Evolutionary conservation across 1,284 basidiomycete genomes (phyloP), one percentile per base, ranked within the genome.

Genomic region (Neonothopanus nambi): DNA sequence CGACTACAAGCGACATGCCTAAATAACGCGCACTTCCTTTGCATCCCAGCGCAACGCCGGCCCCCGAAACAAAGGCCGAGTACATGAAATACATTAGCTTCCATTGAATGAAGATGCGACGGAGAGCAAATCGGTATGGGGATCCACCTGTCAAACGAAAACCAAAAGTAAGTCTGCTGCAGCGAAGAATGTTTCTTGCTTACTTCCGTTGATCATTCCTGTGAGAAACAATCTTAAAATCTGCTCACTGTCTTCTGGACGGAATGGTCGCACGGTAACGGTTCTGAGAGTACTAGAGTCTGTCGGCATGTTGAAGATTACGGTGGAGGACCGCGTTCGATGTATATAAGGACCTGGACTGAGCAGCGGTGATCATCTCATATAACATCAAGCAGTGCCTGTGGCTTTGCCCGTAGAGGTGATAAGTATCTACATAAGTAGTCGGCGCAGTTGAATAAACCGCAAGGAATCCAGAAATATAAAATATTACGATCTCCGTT

Each of bases 121-220:
- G 43, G 17, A 45, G 21, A 24, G 28, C 28, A 20, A 45, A 45
- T 6, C 30, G 30, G 13, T 17, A 45, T 45, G 43, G 43, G 28
- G 43, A 45, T 5, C 43, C 43, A 30, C 15, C 43, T 45, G 43
- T 30, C 18, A 45, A 20, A 24, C n/a, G n/a, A n/a, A n/a, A n/a
- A n/a, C n/a, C n/a, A n/a, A n/a, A n/a, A n/a, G n/a, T n/a, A n/a
- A n/a, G n/a, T n/a, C n/a, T n/a, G n/a, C n/a, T n/a, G n/a, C n/a
- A n/a, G n/a, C n/a, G n/a, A n/a, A n/a, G n/a, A n/a, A n/a, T n/a
- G n/a, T n/a, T n/a, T 24, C 20, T 5, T 17, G 18, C 44, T n/a
- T 38, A 48, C 52, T 38, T 54, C 52, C 52, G 35, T 41, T 42
- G 3, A 54, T 40, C 11, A 48, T 18, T 17, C 45, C 45, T 8